Conservation (phyloP, 129 eudicot genomes). For the Helichrysum umbraculigerum region DNA sequence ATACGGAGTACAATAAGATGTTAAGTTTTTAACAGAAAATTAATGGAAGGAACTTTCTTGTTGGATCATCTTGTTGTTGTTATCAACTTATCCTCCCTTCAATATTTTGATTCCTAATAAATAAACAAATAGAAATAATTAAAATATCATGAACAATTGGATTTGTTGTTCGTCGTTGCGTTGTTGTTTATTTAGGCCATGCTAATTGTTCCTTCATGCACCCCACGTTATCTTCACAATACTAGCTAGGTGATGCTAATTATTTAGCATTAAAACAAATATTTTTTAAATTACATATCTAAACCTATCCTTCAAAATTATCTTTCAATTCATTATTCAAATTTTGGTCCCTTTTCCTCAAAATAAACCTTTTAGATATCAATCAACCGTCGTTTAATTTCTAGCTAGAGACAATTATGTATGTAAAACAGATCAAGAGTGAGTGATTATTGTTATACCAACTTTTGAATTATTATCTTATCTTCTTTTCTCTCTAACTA, state of each 20-base stretch:
- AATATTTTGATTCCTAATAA: not conserved
- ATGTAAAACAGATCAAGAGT: too few species aligned
- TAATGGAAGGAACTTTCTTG: not conserved
- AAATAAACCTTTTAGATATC: not conserved
- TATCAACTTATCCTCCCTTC: not conserved
- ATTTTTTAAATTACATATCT: conserved; percentile 9
- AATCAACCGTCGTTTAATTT: too few species aligned
- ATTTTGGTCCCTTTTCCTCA: not conserved
- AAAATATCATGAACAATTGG: not conserved
- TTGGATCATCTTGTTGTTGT: conserved; percentile 18
- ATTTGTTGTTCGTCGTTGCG: conserved; percentile 6
- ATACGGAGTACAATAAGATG: too few species aligned
- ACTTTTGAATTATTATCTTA: not conserved
- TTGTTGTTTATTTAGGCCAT: conserved; percentile 18
- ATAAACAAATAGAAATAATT: not conserved
- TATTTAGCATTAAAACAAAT: not conserved
- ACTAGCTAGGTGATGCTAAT: not conserved
- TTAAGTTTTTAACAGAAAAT: too few species aligned
- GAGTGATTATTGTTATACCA: too few species aligned
- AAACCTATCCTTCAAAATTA: not conserved
- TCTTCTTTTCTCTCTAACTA: not conserved
- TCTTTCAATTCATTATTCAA: not conserved
- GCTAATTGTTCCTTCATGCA: conserved; percentile 29
- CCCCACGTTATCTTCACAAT: conserved; percentile 31
- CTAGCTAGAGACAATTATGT: too few species aligned